Conservation (phyloP, 2,329 filamentous ascomycete species). For the Nemania abortiva region DNA sequence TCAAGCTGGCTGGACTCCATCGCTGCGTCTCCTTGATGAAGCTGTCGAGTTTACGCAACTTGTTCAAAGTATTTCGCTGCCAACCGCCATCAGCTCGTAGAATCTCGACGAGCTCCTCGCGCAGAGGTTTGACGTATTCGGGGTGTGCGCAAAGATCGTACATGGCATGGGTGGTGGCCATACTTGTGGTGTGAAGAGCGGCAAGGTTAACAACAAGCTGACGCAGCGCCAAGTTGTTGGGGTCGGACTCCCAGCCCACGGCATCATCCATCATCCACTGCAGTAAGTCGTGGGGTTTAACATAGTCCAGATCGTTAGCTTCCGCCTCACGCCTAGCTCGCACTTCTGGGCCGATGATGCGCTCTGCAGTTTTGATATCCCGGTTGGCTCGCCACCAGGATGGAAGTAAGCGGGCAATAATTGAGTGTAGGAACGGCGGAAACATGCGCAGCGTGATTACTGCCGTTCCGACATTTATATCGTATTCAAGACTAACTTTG, state of each 20-base stretch:
- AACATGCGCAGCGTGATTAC: not conserved
- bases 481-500: slow-evolving; percentile 43
- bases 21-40: slow-evolving; percentile 19
- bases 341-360: not conserved
- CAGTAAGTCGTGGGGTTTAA: not conserved
- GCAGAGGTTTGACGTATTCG: not conserved
- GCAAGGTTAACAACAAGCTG: not conserved
- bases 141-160: slow-evolving; percentile 16
- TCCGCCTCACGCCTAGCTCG: not conserved
- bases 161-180: not conserved
- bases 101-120: not conserved
- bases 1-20: too few species aligned
- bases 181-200: slow-evolving; percentile 8
- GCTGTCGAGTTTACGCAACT: slow-evolving; percentile 12
- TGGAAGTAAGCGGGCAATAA: not conserved
- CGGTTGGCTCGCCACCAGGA: not conserved
- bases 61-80: not conserved
- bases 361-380: not conserved
- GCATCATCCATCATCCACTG: slow-evolving; percentile 11
- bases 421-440: not conserved
- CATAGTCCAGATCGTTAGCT: not conserved
- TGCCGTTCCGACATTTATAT: not conserved
- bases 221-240: slow-evolving; percentile 40
- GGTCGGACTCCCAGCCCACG: not conserved
- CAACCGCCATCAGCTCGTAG: not conserved